Conservation (phyloP, 768 basidiomycete genomes). For the Mycena maculata region DNA sequence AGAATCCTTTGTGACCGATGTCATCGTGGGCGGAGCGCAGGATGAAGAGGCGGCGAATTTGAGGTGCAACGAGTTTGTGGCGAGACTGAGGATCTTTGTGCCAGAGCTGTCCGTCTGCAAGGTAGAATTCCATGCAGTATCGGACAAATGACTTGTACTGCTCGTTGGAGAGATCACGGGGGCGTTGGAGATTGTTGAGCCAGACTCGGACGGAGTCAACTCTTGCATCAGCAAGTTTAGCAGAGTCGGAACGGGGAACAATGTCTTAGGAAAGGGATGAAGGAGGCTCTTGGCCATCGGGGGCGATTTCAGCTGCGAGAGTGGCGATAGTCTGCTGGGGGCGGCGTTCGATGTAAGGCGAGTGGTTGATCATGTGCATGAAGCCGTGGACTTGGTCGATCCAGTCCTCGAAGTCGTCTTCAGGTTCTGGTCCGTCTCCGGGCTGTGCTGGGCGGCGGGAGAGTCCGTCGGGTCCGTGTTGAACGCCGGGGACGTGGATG, state of each 20-base stretch:
- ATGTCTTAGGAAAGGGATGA: background rate
- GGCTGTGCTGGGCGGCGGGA: conserved; percentile 36
- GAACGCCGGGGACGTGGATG: conserved; percentile 40
- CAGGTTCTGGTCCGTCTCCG: conserved; percentile 24
- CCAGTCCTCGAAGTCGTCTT: too few species aligned
- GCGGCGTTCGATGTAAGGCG: background rate
- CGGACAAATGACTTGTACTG: conserved; percentile 33
- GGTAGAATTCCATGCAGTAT: conserved; percentile 37
- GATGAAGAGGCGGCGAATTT: conserved; percentile 30
- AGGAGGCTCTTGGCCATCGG: background rate
- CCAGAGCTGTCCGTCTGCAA: conserved; percentile 29
- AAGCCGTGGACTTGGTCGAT: conserved; percentile 33
- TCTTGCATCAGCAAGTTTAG: background rate
- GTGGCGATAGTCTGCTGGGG: background rate
- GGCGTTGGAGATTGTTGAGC: conserved; percentile 17
- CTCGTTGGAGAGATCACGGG: conserved; percentile 16
- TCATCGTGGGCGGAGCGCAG: conserved; percentile 25
- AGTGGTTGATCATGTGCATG: conserved; percentile 32
- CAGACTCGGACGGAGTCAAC: conserved; percentile 17
- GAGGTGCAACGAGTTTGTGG: conserved; percentile 39
- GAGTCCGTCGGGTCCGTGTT: conserved; percentile 44
- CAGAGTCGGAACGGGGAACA: background rate
- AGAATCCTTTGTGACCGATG: conserved; percentile 41
- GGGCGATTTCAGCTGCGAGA: background rate
- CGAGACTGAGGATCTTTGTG: conserved; percentile 30